These are phyloP conservation scores for Trichomonas gallinae DNA, from an alignment of 208 protist genomes.

Conservation along the genomic window DNA sequence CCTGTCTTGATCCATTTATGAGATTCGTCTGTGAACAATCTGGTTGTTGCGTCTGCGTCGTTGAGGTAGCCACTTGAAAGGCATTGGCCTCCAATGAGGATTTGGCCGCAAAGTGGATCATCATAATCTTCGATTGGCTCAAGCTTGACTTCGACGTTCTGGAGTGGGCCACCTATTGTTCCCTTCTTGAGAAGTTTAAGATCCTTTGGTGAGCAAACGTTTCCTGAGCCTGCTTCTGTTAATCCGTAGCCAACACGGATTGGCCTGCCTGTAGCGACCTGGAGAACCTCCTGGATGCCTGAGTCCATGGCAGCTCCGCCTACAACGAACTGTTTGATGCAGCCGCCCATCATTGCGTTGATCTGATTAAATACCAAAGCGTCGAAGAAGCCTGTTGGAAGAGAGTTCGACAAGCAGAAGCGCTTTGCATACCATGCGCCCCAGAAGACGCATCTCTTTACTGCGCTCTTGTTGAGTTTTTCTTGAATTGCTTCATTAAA, in stretches of 20 bases:
- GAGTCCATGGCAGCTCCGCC: background rate
- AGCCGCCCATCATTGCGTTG: background rate
- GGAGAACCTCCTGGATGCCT: background rate
- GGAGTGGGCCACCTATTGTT: background rate
- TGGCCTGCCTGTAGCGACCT: background rate
- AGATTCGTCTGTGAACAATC: background rate
- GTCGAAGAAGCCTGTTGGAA: background rate
- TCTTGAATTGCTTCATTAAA: slow-evolving; percentile 52
- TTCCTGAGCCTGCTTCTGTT: background rate
- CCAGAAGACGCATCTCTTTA: background rate
- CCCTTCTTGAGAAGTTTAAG: background rate
- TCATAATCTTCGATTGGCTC: background rate
- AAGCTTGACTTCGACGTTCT: background rate
- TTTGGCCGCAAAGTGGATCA: background rate
- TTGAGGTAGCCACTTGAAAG: background rate
- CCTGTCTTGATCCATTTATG: slow-evolving; percentile 1
- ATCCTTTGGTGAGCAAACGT: background rate
- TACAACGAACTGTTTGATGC: background rate
- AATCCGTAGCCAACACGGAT: background rate
- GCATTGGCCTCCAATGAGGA: background rate
- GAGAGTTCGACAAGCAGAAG: background rate
- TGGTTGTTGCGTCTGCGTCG: background rate
- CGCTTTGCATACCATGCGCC: background rate
- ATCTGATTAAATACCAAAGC: background rate
- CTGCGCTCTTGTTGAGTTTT: slow-evolving; percentile 24